Evolutionary conservation across 78 protist genomes (phyloP), one percentile per base, ranked within the genome.

Genomic region (Bodo saltans): DNA sequence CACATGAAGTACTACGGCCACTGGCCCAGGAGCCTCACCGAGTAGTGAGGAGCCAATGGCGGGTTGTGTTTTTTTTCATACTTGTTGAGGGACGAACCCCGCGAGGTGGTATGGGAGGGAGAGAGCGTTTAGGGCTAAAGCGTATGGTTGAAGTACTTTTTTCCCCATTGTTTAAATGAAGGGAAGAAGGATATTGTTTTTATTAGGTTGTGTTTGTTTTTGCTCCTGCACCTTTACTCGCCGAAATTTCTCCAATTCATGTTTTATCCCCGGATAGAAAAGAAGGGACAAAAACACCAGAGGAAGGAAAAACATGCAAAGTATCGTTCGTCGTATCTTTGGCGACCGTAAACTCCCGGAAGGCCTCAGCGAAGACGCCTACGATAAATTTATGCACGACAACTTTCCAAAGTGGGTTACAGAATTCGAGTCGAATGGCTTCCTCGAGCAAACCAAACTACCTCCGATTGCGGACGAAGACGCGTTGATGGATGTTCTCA

Each of bases 391-490:
- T 25, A 30, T 76, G 28, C 12, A 76, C 30, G 29, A 38, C 34
- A 4, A 28, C 37, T n/a, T n/a, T n/a, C n/a, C n/a, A n/a, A n/a
- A n/a, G n/a, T n/a, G n/a, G n/a, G 27, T 76, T 47, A 4, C 11
- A 35, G 81, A 47, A 26, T 76, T 67, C 69, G 81, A 76, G 69
- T 33, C 17, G 37, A 35, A 41, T 27, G 67, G 72, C 28, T 47
- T 67, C 40, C 35, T 76, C 28, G 53, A 76, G 69, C 4, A 60
- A 11, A 76, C 70, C 35, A 3, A 4, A 26, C 67, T 76, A 41
- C 81, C 67, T 23, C 67, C 67, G 17, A 76, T 76, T 67, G 68
- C 1, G 37, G 53, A 38, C 69, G 67, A 76, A 27, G 69, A 76
- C 12, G 81, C 29, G 37, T 39, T 76, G 32, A 12, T 76, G 33